Conservation (phyloP, 2,329 filamentous ascomycete genomes). For the Penicillium sp. region DNA sequence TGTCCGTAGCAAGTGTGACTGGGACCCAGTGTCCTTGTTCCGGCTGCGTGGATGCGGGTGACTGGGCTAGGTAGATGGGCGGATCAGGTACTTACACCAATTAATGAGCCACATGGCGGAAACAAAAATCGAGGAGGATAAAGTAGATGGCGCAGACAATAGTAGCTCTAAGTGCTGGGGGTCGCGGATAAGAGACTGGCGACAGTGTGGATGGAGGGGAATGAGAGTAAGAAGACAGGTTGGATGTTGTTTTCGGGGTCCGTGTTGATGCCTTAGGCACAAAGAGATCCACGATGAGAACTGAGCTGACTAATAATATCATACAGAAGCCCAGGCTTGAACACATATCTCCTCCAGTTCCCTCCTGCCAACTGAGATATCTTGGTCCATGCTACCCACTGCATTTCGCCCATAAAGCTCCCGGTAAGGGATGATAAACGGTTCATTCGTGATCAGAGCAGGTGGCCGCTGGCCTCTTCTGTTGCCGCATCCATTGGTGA, state of each 20-base stretch:
- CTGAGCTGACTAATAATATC: conserved; percentile 2
- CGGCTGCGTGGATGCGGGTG: conserved; percentile 1
- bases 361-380: too few relatives aligned
- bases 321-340: too few relatives aligned
- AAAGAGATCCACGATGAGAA: conserved; percentile 11
- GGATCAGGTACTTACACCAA: conserved; percentile 68
- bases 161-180: conserved; percentile 4
- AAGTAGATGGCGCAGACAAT: conserved; percentile 1
- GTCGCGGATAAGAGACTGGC: conserved; percentile 16
- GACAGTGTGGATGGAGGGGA: conserved; percentile 23
- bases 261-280: conserved; percentile 19
- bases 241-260: conserved; percentile 31
- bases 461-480: too few relatives aligned
- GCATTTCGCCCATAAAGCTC: too few relatives aligned
- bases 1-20: not conserved
- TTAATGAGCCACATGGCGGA: conserved; percentile 82
- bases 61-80: conserved; percentile 8
- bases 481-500: too few relatives aligned
- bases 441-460: too few relatives aligned
- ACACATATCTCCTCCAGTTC: too few relatives aligned
- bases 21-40: not conserved
- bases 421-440: too few relatives aligned
- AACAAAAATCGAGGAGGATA: conserved; percentile 5
- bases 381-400: too few relatives aligned
- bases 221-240: conserved; percentile 29